Percentiles rank a stretch among this genome's conserved stretches.
Conservation (phyloP, 148 eudicot genomes). For the Nyssa sinensis region DNA sequence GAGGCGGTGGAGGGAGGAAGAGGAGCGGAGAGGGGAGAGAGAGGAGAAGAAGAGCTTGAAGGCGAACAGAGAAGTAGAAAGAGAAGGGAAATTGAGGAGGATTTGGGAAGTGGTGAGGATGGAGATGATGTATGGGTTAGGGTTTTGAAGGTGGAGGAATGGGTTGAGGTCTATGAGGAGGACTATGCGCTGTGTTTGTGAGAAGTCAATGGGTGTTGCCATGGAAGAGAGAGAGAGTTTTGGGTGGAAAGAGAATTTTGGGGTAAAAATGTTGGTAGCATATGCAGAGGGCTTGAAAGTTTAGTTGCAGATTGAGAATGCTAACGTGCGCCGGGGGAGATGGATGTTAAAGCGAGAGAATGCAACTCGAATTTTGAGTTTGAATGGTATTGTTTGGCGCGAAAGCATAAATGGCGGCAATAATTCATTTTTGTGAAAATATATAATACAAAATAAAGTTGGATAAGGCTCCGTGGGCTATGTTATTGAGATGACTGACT, state of each 20-base stretch:
- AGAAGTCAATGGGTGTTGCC: slow-evolving; percentile 27
- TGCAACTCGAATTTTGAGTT: neutral
- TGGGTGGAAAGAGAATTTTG: neutral
- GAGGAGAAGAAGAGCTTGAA: slow-evolving; percentile 76
- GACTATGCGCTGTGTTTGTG: slow-evolving; percentile 56
- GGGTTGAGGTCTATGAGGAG: slow-evolving; percentile 71
- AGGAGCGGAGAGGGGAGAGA: slow-evolving; percentile 67
- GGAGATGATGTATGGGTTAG: slow-evolving; percentile 41
- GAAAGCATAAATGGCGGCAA: slow-evolving; percentile 4
- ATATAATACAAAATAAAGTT: too few species aligned
- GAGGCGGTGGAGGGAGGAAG: slow-evolving; percentile 43
- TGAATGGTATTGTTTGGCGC: slow-evolving; percentile 12
- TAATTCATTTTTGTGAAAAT: neutral
- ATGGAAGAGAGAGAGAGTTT: slow-evolving; percentile 16
- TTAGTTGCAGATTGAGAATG: neutral
- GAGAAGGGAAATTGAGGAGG: slow-evolving; percentile 48
- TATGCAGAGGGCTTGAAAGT: neutral
- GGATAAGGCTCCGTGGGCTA: neutral
- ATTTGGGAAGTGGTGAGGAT: slow-evolving; percentile 31
- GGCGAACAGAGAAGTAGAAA: slow-evolving; percentile 61
- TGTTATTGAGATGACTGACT: too few species aligned
- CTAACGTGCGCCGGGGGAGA: neutral
- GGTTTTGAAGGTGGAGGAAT: slow-evolving; percentile 35
- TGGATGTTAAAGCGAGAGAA: neutral
- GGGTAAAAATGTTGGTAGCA: neutral